A percentile compares a stretch with the other conserved stretches of the same genome.
Conservation (phyloP, 176 grass and related monocot species). For the Aegilops umbellulata region DNA sequence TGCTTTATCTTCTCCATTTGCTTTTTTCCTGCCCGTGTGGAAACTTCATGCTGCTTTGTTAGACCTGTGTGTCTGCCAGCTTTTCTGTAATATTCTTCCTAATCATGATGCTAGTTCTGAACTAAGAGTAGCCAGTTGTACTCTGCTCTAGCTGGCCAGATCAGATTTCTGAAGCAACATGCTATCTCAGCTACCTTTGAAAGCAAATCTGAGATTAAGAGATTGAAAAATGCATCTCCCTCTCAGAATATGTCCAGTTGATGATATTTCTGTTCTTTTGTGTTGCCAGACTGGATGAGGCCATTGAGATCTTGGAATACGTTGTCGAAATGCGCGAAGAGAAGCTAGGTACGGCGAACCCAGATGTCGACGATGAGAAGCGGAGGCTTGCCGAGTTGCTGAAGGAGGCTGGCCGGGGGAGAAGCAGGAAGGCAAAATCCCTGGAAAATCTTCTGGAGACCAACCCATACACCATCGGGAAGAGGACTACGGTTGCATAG, state of each 20-base stretch:
- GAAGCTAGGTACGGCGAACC: constrained; percentile 89
- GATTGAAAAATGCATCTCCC: neutral
- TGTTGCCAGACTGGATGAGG: constrained; percentile 73
- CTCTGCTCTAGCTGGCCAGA: constrained; percentile 20
- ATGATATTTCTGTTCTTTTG: neutral
- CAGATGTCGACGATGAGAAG: constrained; percentile 92
- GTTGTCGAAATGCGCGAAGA: constrained; percentile 93
- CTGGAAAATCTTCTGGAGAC: constrained; percentile 79
- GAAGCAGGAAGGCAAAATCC: constrained; percentile 78
- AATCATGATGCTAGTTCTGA: constrained; percentile 27
- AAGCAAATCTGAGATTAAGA: neutral
- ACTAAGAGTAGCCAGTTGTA: constrained; percentile 17
- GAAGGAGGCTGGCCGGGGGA: constrained; percentile 88
- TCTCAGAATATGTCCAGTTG: neutral
- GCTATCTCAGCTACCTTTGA: neutral
- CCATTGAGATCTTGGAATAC: constrained; percentile 90
- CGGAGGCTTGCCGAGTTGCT: constrained; percentile 74
- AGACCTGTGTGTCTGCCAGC: constrained; percentile 38
- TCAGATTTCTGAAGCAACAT: constrained; percentile 16
- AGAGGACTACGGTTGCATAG: constrained; percentile 37
- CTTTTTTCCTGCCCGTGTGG: constrained; percentile 22
- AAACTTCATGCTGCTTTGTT: constrained; percentile 60
- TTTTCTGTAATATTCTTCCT: constrained; percentile 35
- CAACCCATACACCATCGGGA: constrained; percentile 48
- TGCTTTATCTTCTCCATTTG: constrained; percentile 42